phyloP scores from a whole-genome alignment of 495 filamentous ascomycete species.

The Daldinia grandis region DNA sequence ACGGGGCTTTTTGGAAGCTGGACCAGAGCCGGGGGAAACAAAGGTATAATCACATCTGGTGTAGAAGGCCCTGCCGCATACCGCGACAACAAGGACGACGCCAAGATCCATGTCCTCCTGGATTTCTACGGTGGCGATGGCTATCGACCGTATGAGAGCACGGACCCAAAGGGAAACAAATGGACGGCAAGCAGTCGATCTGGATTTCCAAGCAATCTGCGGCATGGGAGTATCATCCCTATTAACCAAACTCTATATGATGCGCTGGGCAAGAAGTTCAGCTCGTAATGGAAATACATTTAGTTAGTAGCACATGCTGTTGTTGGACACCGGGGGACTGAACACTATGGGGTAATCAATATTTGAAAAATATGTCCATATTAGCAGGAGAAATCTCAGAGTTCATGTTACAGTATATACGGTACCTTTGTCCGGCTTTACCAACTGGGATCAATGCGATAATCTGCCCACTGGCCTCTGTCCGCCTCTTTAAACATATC shows the following conservation, averaged over 20 bases:
- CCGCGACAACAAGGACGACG: constrained; percentile 53
- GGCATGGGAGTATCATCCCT: constrained; percentile 60
- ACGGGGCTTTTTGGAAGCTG: constrained; percentile 61
- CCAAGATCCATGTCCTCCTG: constrained; percentile 57
- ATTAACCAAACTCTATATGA: constrained; percentile 52
- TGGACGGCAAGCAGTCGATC: constrained; percentile 54
- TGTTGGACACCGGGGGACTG: background rate
- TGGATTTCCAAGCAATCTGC: constrained; percentile 55
- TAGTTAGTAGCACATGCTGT: background rate
- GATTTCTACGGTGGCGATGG: constrained; percentile 63
- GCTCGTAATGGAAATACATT: constrained; percentile 19
- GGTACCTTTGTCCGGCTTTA: background rate
- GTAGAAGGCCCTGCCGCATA: constrained; percentile 61
- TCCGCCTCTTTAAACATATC: constrained; percentile 52
- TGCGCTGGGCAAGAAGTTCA: constrained; percentile 53
- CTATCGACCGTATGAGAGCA: constrained; percentile 58
- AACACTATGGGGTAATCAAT: no score
- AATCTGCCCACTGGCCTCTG: constrained; percentile 24
- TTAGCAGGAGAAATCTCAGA: background rate
- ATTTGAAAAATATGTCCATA: background rate
- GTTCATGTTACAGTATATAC: no score
- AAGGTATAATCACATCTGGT: constrained; percentile 52
- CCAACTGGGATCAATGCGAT: constrained; percentile 36
- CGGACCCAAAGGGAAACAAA: constrained; percentile 50
- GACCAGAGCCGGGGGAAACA: constrained; percentile 55